phyloP scores from a whole-genome alignment of 2,329 filamentous ascomycete genomes.

The Tympanopsis confertula region DNA sequence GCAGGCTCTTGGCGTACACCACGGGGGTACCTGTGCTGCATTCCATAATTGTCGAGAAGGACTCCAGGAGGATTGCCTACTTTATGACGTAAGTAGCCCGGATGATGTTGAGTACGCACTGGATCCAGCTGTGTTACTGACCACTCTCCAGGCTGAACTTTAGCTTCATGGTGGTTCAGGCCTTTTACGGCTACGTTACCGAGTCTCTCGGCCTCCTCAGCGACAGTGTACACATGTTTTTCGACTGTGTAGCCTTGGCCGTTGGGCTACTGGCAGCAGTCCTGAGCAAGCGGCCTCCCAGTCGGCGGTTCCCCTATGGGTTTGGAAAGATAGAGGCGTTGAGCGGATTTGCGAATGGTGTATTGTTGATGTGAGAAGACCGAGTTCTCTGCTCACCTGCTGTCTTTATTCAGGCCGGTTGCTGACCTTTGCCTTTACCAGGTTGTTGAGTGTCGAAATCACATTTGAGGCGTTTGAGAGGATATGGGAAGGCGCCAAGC shows the following conservation, averaged over 20 bases:
- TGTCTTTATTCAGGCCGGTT: not conserved
- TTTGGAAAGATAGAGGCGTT: constrained; percentile 95
- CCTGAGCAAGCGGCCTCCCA: constrained; percentile 92
- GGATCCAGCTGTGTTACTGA: too few relatives aligned
- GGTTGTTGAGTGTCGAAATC: constrained; percentile 88
- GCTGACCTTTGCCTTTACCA: constrained; percentile 19
- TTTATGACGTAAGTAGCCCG: too few relatives aligned
- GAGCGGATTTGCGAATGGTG: constrained; percentile 90
- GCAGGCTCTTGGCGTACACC: too few relatives aligned
- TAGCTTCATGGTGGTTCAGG: constrained; percentile 85
- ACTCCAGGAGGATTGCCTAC: too few relatives aligned
- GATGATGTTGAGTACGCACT: too few relatives aligned
- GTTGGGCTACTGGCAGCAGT: constrained; percentile 87
- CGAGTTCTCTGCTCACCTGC: not conserved
- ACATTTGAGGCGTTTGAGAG: constrained; percentile 88
- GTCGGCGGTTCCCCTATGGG: constrained; percentile 79
- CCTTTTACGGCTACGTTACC: constrained; percentile 85
- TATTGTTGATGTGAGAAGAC: constrained; percentile 68
- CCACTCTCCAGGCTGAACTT: constrained; percentile 64
- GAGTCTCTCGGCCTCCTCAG: constrained; percentile 87
- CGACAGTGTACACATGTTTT: constrained; percentile 98
- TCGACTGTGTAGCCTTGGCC: constrained; percentile 84
- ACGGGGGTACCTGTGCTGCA: too few relatives aligned
- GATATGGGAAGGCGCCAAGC: constrained; percentile 70
- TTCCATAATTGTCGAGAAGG: too few relatives aligned